Base-by-base conservation (phyloP, 495 filamentous ascomycete genomes). In the Bacidia rubella region DNA sequence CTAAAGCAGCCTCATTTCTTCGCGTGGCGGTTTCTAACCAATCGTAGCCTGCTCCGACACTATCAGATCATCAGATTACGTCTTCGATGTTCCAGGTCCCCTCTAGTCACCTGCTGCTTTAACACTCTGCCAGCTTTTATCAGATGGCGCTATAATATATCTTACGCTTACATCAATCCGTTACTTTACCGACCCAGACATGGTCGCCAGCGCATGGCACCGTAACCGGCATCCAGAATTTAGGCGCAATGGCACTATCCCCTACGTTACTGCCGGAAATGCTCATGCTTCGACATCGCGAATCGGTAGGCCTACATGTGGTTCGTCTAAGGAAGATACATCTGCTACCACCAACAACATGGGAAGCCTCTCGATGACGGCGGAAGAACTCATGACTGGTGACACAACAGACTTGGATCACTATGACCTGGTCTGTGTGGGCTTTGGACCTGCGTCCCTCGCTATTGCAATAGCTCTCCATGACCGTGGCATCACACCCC, bases 361-460 rank as follows among this genome's bases (percentile, higher is more conserved):
- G 5, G 15, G 15, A 5, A 35, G 7, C 29, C 5, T 35, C 7
- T 5, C 29, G 29, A 35, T 35, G 29, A 35, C 29, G 15, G 5
- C 15, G 7, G 7, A 35, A 35, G 29, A 35, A 15, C 5, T 15
- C 29, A 5, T 7, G 29, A 35, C 7, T 15, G 15, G 29, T 15
- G 7, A 35, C 5, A 15, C 29, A 7, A 15, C 29, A 5, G 29
- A 35, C 15, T 5, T 35, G 27, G 75, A 80, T 39, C 64, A 83
- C 32, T 81, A 87, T 57, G 90, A 96, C 60, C 65, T 98, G 22
- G 70, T 96, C 43, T 95, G 90, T 66, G 76, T 96, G 27, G 90
- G 90, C 29, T 98, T 96, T 60, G 90, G 90, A 1, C 90, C 90
- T 11, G 90, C 90, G 11, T 92, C 88, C 52, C 76, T 96, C 11